Evolutionary conservation across 805 yeast species (phyloP).

Genomic region (Lachancea sp.): DNA sequence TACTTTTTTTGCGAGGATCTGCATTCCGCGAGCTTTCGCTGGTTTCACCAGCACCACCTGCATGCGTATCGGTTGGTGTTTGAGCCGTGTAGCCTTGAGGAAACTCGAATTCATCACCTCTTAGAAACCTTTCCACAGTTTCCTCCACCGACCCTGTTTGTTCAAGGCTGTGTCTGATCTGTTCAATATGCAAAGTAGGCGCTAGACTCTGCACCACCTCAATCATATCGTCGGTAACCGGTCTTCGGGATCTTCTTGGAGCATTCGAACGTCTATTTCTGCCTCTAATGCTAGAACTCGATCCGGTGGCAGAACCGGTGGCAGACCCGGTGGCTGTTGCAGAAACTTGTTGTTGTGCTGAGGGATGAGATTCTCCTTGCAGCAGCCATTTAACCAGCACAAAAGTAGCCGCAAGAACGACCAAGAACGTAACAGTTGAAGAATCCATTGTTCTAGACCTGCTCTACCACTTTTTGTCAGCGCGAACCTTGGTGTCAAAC

Average conservation of each 20-base stretch:
- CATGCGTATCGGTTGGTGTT: conserved; percentile 7
- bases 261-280: conserved; percentile 10
- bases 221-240: conserved; percentile 65
- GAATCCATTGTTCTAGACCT: conserved; percentile 38
- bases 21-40: conserved; percentile 1
- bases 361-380: conserved; percentile 47
- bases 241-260: conserved; percentile 34
- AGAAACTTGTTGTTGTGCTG: conserved; percentile 19
- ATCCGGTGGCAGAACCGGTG: conserved; percentile 1
- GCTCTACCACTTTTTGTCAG: neutral
- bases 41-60: conserved; percentile 1
- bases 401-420: conserved; percentile 46
- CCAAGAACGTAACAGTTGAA: conserved; percentile 47
- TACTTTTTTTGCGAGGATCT: conserved; percentile 29
- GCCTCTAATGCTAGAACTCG: conserved; percentile 2
- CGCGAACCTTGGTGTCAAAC: neutral
- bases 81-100: conserved; percentile 39
- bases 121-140: conserved; percentile 68
- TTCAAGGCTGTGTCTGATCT: conserved; percentile 67
- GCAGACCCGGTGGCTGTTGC: conserved; percentile 3
- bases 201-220: conserved; percentile 80
- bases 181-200: conserved; percentile 61
- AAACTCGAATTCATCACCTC: conserved; percentile 51
- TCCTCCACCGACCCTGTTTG: conserved; percentile 73
- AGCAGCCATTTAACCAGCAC: conserved; percentile 61